Base-by-base conservation (phyloP, 208 protist genomes). In the Crithidia sp. region DNA sequence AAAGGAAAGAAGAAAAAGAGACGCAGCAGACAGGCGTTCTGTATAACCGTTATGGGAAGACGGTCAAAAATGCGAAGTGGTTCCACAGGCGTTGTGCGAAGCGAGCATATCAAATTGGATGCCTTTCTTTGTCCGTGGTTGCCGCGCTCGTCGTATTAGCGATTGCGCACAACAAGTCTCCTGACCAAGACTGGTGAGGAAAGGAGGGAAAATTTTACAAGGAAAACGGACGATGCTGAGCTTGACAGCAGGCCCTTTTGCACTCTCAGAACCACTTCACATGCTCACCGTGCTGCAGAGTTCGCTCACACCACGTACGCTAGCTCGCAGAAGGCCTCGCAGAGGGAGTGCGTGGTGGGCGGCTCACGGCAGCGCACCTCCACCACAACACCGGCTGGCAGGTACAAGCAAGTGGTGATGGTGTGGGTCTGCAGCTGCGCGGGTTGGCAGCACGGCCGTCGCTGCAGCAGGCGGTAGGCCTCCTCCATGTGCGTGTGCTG, bases 241-340 rank as follows among this genome's bases (percentile, higher is more conserved):
- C 28, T 28, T 28, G 53, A 61, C 12, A 52, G 0, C 45, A 49
- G 7, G 54, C 7, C 7, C 19, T 52, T 44, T 70, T 43, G 44
- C 19, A 52, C 9, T 7, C 28, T 49, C 19, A 54, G 12, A 39
- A 55, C 28, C 28, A 28, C 28, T 28, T 28, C 28, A 28, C 28
- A 1, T 1, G 28, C 28, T 28, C 28, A 28, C 28, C 28, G 28
- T 28, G 28, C 28, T 28, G 28, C 28, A 1, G 28, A 28, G 28
- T 28, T 28, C 28, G 28, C 28, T 28, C 28, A 90, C 39, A 83
- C 71, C 4, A 92, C 62, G 58, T 82, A 77, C 58, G 87, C 84
- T 36, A 92, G 40, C 75, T 94, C 86, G 16, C 89, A 59, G 55
- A 91, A 85, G 3, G 81, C 86, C 55, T 90, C 89, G 55, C 80